phyloP scores from a whole-genome alignment of 768 basidiomycete genomes.

The Psilocybe cubensis region DNA sequence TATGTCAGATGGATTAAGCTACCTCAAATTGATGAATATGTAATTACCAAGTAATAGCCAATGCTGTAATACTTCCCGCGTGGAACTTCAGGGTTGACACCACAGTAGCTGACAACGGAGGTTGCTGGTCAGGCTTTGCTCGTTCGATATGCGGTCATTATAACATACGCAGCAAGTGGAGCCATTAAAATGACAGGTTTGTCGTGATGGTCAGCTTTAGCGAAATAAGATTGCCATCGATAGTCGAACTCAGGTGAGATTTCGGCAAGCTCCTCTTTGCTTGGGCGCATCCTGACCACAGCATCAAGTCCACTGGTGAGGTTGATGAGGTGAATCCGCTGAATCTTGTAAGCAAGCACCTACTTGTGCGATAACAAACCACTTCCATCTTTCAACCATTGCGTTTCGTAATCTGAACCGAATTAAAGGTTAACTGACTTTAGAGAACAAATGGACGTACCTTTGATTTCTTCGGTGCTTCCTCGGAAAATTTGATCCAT shows the following conservation, averaged over 20 bases:
- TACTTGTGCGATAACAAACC: constrained; percentile 62
- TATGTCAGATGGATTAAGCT: neutral
- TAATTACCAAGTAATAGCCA: constrained; percentile 35
- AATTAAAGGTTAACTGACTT: neutral
- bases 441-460: constrained; percentile 27
- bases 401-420: constrained; percentile 19
- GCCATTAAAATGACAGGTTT: constrained; percentile 55
- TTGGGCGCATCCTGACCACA: constrained; percentile 61
- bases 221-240: constrained; percentile 56
- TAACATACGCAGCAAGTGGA: constrained; percentile 31
- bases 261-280: constrained; percentile 48
- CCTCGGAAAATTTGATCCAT: constrained; percentile 50
- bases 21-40: neutral
- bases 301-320: constrained; percentile 50
- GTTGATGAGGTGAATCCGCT: neutral
- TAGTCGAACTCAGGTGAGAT: constrained; percentile 51
- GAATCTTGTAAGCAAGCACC: neutral
- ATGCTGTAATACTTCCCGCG: constrained; percentile 27
- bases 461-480: constrained; percentile 37
- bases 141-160: neutral
- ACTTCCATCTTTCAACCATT: constrained; percentile 38
- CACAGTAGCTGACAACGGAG: constrained; percentile 26
- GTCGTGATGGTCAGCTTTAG: constrained; percentile 44
- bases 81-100: constrained; percentile 17
- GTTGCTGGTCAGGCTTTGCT: no score